Base-by-base conservation (phyloP, 257 asterid species). In the Salvia splendens region DNA sequence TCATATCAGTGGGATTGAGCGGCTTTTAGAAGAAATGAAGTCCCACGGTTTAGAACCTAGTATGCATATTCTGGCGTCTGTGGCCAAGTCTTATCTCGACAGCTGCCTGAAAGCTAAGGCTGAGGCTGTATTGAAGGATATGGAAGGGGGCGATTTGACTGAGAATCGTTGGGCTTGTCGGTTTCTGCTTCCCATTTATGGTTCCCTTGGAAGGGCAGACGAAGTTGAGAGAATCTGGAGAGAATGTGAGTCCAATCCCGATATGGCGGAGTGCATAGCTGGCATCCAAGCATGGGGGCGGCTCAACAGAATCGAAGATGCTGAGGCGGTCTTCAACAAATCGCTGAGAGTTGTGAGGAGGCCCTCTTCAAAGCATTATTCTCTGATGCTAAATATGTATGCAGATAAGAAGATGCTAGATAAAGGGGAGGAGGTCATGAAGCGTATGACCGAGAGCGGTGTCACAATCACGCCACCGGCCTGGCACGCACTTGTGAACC, bases 261-360 rank as follows among this genome's bases (percentile, higher is more conserved):
- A 72, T 5, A 11, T 76, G 24, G 47, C 28, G 5, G 96, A 87
- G 66, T 84, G 86, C 69, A 32, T 70, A 46, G 82, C 93, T 38
- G 93, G 93, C 42, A 75, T 87, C 58, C 83, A 73, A 73, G 96
- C 98, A 24, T 89, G 84, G 86, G 98, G 98, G 7, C 78, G 72
- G 49, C 80, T 89, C 8, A 73, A 81, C 14, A 82, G 66, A 53
- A 65, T 93, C 49, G 81, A 86, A 60, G 86, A 86, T 45, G 95
- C 98, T 11, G 97, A 92, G 67, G 85, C 80, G n/a, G 86, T 79
- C 47, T 89, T 89, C 56, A 80, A 79, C 3, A 78, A 42, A 61
- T 61, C 80, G 80, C 8, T 70, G 62, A 68, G 82, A 67, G 70
- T 38, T 11, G 51, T 70, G 54, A 78, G 61, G 48, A 84, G 46